These are phyloP conservation scores for Aspergillus floridensis DNA, from an alignment of 2,329 filamentous ascomycete species.

Conservation along the genomic window DNA sequence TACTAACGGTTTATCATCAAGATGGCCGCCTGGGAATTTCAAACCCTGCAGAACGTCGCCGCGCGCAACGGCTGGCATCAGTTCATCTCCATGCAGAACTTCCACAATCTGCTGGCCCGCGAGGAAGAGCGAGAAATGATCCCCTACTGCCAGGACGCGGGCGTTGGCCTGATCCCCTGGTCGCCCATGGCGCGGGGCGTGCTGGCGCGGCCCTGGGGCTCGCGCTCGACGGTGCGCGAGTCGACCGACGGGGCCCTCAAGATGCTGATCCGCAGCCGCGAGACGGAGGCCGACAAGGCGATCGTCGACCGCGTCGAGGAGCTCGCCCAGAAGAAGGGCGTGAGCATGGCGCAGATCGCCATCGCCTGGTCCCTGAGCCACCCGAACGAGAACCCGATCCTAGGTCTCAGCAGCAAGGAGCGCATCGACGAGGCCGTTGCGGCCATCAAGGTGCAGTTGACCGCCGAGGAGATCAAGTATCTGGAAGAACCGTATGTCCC, in stretches of 20 bases:
- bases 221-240: constrained; percentile 62
- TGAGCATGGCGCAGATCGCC: constrained; percentile 63
- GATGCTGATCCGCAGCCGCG: constrained; percentile 40
- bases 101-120: constrained; percentile 47
- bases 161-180: constrained; percentile 60
- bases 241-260: constrained; percentile 45
- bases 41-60: constrained; percentile 50
- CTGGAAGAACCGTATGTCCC: constrained; percentile 62
- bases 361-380: constrained; percentile 61
- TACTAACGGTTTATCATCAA: constrained; percentile 10
- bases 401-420: constrained; percentile 58
- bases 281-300: constrained; percentile 50
- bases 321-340: constrained; percentile 55
- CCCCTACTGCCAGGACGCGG: constrained; percentile 51
- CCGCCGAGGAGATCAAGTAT: constrained; percentile 58
- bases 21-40: constrained; percentile 55
- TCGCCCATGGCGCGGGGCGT: constrained; percentile 66
- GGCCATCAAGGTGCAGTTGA: constrained; percentile 48
- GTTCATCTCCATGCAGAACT: constrained; percentile 53
- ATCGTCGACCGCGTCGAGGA: constrained; percentile 58
- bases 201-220: constrained; percentile 51
- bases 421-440: constrained; percentile 62
- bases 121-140: constrained; percentile 41
- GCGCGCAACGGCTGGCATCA: constrained; percentile 49
- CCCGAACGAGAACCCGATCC: constrained; percentile 56